Percentiles rank a stretch among this genome's conserved stretches.
These are phyloP conservation scores for Entomortierella chlamydospora DNA, from an alignment of 192 early-diverging fungal species.

Conservation along the genomic window DNA sequence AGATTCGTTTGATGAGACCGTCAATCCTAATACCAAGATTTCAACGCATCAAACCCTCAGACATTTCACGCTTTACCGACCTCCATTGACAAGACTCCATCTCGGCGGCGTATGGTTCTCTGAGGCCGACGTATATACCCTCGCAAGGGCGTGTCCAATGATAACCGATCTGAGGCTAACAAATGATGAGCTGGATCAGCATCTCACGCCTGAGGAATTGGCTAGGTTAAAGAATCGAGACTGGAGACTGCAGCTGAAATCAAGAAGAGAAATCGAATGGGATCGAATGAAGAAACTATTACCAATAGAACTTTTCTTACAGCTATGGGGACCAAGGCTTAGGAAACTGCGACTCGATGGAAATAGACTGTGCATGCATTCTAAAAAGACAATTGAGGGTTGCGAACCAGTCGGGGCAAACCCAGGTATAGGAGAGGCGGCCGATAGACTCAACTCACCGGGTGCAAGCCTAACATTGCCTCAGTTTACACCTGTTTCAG, in stretches of 20 bases:
- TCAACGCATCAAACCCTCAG: constrained; percentile 4
- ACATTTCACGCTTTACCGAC: constrained; percentile 6
- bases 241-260: too few relatives aligned
- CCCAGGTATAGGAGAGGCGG: not conserved
- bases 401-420: too few relatives aligned
- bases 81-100: constrained; percentile 13
- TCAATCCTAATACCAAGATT: too few relatives aligned
- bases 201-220: not conserved
- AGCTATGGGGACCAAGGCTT: constrained; percentile 12
- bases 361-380: constrained; percentile 4
- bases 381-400: too few relatives aligned
- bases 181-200: not conserved
- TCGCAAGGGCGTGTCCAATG: constrained; percentile 7
- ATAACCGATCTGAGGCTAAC: constrained; percentile 10
- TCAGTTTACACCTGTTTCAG: not conserved
- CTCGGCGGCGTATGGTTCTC: constrained; percentile 24
- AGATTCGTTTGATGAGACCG: too few relatives aligned
- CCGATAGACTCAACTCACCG: not conserved
- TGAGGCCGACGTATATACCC: constrained; percentile 1
- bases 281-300: not conserved
- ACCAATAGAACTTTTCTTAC: constrained; percentile 1
- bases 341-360: constrained; percentile 16
- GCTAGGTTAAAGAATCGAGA: not conserved
- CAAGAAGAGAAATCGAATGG: too few relatives aligned
- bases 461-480: not conserved